Conservation (phyloP, 2,329 filamentous ascomycete genomes). For the Thielaviopsis punctulata region DNA sequence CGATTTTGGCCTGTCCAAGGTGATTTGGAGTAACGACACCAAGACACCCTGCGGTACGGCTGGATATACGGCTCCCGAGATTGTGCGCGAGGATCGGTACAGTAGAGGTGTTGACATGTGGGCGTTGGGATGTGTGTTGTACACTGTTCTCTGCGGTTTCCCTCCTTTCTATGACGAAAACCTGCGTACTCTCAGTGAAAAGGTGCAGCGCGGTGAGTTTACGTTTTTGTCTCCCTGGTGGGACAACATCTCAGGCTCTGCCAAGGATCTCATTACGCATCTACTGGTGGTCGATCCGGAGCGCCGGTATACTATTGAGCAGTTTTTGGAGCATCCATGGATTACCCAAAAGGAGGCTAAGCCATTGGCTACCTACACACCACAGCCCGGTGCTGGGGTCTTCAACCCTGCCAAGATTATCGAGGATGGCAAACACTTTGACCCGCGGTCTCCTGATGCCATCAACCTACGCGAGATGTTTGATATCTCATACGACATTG, state of each 20-base stretch:
- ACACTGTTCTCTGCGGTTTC: constrained; percentile 92
- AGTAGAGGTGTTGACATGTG: constrained; percentile 99
- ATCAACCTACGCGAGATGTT: constrained; percentile 95
- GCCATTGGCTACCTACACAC: constrained; percentile 19
- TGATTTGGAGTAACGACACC: constrained; percentile 94
- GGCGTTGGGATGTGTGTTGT: constrained; percentile 90
- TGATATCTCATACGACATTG: constrained; percentile 94
- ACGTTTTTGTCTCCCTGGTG: constrained; percentile 98
- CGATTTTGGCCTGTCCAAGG: constrained; percentile 92
- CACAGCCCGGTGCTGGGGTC: constrained; percentile 20
- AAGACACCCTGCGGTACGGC: constrained; percentile 99
- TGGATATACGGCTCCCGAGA: constrained; percentile 93
- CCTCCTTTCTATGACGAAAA: constrained; percentile 98
- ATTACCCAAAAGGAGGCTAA: constrained; percentile 49
- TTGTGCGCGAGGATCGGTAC: constrained; percentile 96
- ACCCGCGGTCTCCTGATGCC: constrained; percentile 89
- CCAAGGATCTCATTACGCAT: constrained; percentile 86
- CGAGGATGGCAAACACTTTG: constrained; percentile 51
- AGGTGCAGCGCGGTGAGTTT: constrained; percentile 90
- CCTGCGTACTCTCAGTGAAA: constrained; percentile 91
- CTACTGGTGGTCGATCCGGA: constrained; percentile 87
- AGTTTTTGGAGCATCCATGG: constrained; percentile 94
- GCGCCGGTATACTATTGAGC: constrained; percentile 80
- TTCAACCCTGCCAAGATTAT: constrained; percentile 39
- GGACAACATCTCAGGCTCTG: constrained; percentile 93